A percentile compares a stretch with the other conserved stretches of the same genome.
phyloP scores from a whole-genome alignment of 768 basidiomycete genomes.

The Trametes gibbosa region DNA sequence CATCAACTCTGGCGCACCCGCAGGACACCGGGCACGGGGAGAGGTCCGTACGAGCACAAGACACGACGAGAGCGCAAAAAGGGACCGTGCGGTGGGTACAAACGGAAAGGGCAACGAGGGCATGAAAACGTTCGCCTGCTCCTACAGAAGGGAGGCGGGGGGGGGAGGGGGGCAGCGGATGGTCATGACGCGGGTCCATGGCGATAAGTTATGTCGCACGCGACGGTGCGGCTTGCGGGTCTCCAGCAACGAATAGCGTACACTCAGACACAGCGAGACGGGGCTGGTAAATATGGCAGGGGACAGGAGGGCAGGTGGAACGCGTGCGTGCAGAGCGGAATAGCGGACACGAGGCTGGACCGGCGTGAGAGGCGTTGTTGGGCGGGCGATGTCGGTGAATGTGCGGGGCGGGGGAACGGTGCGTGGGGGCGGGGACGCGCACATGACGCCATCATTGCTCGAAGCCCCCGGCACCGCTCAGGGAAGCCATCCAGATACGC shows the following conservation, averaged over 20 bases:
- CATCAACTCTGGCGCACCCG: neutral
- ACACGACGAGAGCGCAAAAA: neutral
- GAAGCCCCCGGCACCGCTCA: constrained; percentile 49
- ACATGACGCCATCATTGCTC: constrained; percentile 36
- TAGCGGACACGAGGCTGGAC: constrained; percentile 10
- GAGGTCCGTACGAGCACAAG: neutral
- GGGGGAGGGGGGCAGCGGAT: neutral
- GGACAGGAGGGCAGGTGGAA: neutral
- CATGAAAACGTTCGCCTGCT: neutral
- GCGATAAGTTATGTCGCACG: constrained; percentile 6
- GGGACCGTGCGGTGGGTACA: constrained; percentile 20
- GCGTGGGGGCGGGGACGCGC: neutral
- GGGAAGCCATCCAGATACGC: constrained; percentile 92
- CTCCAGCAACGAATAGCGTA: constrained; percentile 10
- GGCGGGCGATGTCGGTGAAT: neutral
- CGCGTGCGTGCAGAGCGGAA: neutral
- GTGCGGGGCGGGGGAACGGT: neutral
- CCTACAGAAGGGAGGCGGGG: neutral
- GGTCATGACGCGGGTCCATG: neutral
- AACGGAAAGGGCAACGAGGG: neutral
- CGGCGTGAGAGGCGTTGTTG: constrained; percentile 8
- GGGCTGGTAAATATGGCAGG: neutral
- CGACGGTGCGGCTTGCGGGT: neutral
- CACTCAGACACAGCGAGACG: neutral
- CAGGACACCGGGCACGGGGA: neutral